phyloP scores from a whole-genome alignment of 176 grass and related monocot genomes.

The Oryza coarctata region DNA sequence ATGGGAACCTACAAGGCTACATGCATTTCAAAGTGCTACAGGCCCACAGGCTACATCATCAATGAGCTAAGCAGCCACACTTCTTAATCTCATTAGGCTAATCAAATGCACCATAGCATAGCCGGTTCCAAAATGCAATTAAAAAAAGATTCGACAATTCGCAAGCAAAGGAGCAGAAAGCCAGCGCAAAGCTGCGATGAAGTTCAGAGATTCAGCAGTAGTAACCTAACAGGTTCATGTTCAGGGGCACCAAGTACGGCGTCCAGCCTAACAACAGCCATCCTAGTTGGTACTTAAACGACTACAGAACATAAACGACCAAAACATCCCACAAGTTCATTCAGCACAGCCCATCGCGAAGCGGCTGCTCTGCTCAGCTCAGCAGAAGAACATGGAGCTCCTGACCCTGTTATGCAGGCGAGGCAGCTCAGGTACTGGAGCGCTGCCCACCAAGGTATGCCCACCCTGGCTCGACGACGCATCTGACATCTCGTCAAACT shows the following conservation, averaged over 20 bases:
- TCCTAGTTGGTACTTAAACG: not conserved
- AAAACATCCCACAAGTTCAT: not conserved
- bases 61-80: too few relatives aligned
- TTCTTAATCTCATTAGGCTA: too few relatives aligned
- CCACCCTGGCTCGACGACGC: constrained; percentile 65
- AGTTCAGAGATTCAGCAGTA: not conserved
- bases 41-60: too few relatives aligned
- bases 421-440: constrained; percentile 64
- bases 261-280: constrained; percentile 8
- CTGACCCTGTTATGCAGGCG: constrained; percentile 70
- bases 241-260: not conserved
- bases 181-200: not conserved
- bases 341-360: not conserved
- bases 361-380: not conserved
- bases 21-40: too few relatives aligned
- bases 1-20: not conserved
- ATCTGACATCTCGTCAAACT: constrained; percentile 79
- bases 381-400: constrained; percentile 95
- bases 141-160: too few relatives aligned
- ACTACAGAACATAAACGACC: not conserved
- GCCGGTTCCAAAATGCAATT: not conserved
- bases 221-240: not conserved
- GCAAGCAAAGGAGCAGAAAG: not conserved
- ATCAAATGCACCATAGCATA: too few relatives aligned
- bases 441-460: constrained; percentile 37